Evolutionary conservation across 345 rosid species (phyloP), one percentile per base, ranked within the genome.

Genomic region (Erodium maritimum): DNA sequence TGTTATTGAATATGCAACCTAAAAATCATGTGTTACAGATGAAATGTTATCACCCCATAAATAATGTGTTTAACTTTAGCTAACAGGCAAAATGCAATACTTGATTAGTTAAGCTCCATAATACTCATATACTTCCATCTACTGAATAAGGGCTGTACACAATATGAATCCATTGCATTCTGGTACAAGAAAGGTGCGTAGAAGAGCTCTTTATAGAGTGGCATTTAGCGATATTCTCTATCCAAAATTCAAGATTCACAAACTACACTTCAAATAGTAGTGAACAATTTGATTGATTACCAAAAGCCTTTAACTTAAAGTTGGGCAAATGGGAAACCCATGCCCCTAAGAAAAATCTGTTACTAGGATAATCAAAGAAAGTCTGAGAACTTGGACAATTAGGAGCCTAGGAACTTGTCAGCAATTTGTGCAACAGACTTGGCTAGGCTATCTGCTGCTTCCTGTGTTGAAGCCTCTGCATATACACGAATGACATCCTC

Each of bases 401-500:
- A 3, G 24, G 63, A 19, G 62, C 87, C 94, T n/a, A 87, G 81
- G 70, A 73, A 74, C 58, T 59, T 67, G 64, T 85, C 85, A 23
- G 77, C 94, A 50, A 87, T 75, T 71, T 77, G 66, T 29, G 88
- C 85, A 19, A 86, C 88, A 57, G 87, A 80, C 54, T 71, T 65
- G 50, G 88, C 96, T 54, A 89, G 81, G 66, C 75, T 69, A 60
- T 86, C 95, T 19, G 88, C 95, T 69, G 68, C 82, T 66, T 80
- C 94, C 66, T 93, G 90, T 1, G 85, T 80, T 11, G 91, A 76
- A 37, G 99, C 96, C 72, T 93, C 99, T 0, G 99, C 91, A 75
- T 93, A 93, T 14, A 87, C 95, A 19, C 91, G 89, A 60, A 89
- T 63, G 17, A 89, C 95, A 70, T 93, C 99, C 75, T 93, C 97